Evolutionary conservation across 768 basidiomycete species (phyloP), one percentile per base, ranked within the genome.

Genomic region (Boletus vinaceobasis): DNA sequence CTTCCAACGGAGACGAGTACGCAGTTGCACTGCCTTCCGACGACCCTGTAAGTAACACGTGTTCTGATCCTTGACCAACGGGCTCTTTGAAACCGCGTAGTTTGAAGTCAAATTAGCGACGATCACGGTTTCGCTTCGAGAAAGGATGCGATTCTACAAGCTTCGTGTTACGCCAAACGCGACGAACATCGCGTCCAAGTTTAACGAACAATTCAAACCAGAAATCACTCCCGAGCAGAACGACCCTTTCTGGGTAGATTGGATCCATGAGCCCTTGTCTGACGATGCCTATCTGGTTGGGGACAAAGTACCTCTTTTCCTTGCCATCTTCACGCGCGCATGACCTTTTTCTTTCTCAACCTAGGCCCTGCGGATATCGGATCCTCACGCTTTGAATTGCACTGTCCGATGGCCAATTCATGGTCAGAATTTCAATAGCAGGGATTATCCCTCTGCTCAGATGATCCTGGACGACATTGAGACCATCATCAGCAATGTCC

Each of bases 61-160:
- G 17, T 36, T 11, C 2, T 36, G 27, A 38, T 53, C 39, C 15
- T 36, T 32, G 19, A 46, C 14, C 26, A 13, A 31, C 31, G 11
- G 13, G 39, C 49, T 64, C 42, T 23, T 23, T 23, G 23, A 63
- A 47, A 26, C 8, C 33, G 32, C 48, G 13, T 49, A 91, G 89
- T 88, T 93, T 55, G 85, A 90, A 56, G 77, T 80, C 23, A 93
- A 93, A 65, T 79, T 96, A 27, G 77, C 84, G 4, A 82, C 83
- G 5, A 85, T 91, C 19, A 80, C 80, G 1, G 71, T 82, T 38
- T 90, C 90, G 4, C 76, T 93, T 39, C 83, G 88, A 26, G 90
- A 91, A 50, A 76, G 90, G 49, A 91, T 92, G 90, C 79, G 85
- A 31, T 92, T 92, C 67, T 92, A 92, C 71, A 91, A 91, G 69